Base-by-base conservation (phyloP, 2,329 filamentous ascomycete genomes). In the Amphichorda felina region DNA sequence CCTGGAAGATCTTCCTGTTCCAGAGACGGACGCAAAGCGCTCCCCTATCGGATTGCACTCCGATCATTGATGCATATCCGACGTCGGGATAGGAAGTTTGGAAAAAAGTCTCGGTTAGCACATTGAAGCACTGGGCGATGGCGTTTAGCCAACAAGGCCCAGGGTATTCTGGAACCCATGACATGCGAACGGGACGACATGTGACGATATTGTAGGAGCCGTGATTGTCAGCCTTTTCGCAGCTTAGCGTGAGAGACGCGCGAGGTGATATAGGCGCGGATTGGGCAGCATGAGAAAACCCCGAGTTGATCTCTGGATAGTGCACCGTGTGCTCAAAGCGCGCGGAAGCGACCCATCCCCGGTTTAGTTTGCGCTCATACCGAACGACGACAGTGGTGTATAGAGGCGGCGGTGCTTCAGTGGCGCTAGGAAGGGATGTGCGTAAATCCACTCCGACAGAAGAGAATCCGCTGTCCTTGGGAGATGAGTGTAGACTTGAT, bases 41-140 rank as follows among this genome's bases (percentile, higher is more conserved):
- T n/a, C n/a, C n/a, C n/a, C n/a, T n/a, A n/a, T n/a, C n/a, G n/a
- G n/a, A n/a, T n/a, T n/a, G n/a, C n/a, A n/a, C n/a, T n/a, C n/a
- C n/a, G n/a, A 24, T 24, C 21, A 24, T 24, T 6, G 21, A 24
- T n/a, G n/a, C n/a, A 24, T 6, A 24, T 24, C 21, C 21, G 21
- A 10, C 10, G 21, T 6, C 21, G 10, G 21, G 18, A 31, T 31
- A 31, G 10, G 14, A 31, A 5, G 27, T 16, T 15, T 30, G n/a
- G 18, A 24, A 33, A 16, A 33, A 33, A 3, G 3, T 24, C 18
- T 8, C 18, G 5, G 31, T 33, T 8, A 33, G 11, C n/a, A 24
- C 31, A 16, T 33, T 33, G 31, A 33, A 33, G 18, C 18, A 33
- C 18, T 33, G 31, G 11, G 11, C 19, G 31, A 24, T 8, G 17